phyloP scores from a whole-genome alignment of 1,284 basidiomycete species.

The Porodaedalea pini region DNA sequence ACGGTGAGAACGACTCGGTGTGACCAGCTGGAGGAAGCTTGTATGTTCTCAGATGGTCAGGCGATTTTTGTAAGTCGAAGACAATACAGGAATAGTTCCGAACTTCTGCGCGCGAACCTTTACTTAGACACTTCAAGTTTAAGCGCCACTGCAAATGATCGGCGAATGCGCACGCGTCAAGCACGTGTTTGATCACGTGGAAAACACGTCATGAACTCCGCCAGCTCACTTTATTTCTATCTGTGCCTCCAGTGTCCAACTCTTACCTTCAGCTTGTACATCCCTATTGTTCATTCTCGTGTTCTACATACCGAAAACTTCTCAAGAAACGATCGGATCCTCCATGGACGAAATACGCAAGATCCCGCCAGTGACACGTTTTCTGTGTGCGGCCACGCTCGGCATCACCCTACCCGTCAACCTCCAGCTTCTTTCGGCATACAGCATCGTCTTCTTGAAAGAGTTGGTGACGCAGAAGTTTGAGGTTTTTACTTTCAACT shows the following conservation, averaged over 20 bases:
- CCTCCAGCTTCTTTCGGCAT: conserved; percentile 52
- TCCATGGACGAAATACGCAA: conserved; percentile 61
- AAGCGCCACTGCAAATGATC: background rate
- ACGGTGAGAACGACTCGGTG: too few relatives aligned
- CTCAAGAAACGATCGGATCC: background rate
- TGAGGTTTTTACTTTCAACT: conserved; percentile 44
- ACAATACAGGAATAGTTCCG: too few relatives aligned
- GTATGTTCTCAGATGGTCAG: too few relatives aligned
- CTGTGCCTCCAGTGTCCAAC: background rate
- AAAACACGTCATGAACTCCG: conserved; percentile 4
- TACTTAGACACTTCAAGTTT: too few relatives aligned
- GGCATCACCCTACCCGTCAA: conserved; percentile 61
- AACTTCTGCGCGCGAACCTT: too few relatives aligned
- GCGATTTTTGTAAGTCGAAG: too few relatives aligned
- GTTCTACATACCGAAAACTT: background rate
- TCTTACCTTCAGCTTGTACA: too few relatives aligned
- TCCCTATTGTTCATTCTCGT: too few relatives aligned
- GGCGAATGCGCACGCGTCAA: too few relatives aligned
- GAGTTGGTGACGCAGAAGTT: conserved; percentile 43
- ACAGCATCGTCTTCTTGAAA: conserved; percentile 56
- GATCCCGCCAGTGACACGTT: conserved; percentile 84
- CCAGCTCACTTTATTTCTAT: too few relatives aligned
- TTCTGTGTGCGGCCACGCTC: conserved; percentile 59
- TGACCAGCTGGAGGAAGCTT: too few relatives aligned
- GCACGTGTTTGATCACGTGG: background rate